These are phyloP conservation scores for Pelargonium cotyledonis DNA, from an alignment of 441 rosid species.

Conservation along the genomic window DNA sequence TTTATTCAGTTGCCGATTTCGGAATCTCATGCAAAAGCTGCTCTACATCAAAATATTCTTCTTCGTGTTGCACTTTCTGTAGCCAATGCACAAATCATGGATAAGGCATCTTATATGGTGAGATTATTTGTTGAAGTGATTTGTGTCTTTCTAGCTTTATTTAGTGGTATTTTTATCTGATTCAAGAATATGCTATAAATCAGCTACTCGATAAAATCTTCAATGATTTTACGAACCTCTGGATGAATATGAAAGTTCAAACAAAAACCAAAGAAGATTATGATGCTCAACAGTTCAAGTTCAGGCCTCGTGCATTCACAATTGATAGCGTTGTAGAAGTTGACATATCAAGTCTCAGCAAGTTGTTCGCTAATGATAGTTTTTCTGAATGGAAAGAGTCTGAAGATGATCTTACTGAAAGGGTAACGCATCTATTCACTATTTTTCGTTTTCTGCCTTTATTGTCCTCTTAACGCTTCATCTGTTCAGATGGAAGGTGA, in stretches of 20 bases:
- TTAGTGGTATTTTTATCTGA: conserved; percentile 19
- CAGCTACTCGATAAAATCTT: conserved; percentile 67
- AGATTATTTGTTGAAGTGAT: conserved; percentile 14
- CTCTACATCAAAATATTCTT: conserved; percentile 54
- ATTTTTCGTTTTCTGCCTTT: conserved; percentile 8
- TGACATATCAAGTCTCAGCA: conserved; percentile 54
- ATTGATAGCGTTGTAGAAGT: conserved; percentile 73
- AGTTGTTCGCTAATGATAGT: conserved; percentile 51
- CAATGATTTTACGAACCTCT: conserved; percentile 48
- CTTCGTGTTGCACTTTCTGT: conserved; percentile 55
- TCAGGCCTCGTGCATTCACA: conserved; percentile 72
- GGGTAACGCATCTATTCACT: conserved; percentile 35
- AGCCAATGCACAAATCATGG: conserved; percentile 50
- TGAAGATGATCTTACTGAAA: conserved; percentile 50
- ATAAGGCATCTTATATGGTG: conserved; percentile 62
- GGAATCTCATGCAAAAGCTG: conserved; percentile 45
- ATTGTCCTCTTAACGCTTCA: conserved; percentile 5
- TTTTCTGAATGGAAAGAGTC: conserved; percentile 71
- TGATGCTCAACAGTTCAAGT: conserved; percentile 57
- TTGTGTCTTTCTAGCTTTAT: conserved; percentile 6
- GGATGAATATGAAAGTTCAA: conserved; percentile 81
- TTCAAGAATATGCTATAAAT: conserved; percentile 24
- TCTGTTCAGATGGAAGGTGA: conserved; percentile 44
- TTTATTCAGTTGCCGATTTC: conserved; percentile 35
- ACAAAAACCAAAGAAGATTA: conserved; percentile 51